A percentile compares a stretch with the other conserved stretches of the same genome.
These are phyloP conservation scores for Xerocomellus amylosporus DNA, from an alignment of 768 basidiomycete genomes.

Conservation along the genomic window DNA sequence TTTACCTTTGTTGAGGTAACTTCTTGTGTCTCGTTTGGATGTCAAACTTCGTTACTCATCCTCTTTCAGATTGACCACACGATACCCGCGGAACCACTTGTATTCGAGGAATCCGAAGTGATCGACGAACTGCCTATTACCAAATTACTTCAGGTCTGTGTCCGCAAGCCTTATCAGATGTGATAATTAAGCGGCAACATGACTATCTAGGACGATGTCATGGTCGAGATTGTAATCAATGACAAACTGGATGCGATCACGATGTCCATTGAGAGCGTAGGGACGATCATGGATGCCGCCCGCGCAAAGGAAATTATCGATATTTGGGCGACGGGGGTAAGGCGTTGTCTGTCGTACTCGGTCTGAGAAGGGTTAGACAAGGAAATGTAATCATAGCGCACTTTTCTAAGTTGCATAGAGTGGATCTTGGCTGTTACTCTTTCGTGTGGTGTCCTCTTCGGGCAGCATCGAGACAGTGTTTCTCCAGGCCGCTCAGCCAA, in stretches of 20 bases:
- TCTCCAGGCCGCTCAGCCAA: constrained; percentile 73
- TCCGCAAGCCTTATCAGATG: background rate
- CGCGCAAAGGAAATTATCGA: constrained; percentile 18
- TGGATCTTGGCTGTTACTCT: background rate
- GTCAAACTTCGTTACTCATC: background rate
- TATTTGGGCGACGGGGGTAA: constrained; percentile 21
- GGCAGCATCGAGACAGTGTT: constrained; percentile 78
- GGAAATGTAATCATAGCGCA: constrained; percentile 1
- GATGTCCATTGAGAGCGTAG: constrained; percentile 23
- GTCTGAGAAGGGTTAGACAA: background rate
- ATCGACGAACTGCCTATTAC: constrained; percentile 21
- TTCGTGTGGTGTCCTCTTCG: constrained; percentile 48
- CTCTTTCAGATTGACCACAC: constrained; percentile 34
- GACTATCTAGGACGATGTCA: constrained; percentile 32
- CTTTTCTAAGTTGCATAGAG: background rate
- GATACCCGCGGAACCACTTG: constrained; percentile 25
- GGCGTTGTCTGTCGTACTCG: constrained; percentile 5
- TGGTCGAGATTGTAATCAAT: constrained; percentile 32
- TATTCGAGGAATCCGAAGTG: constrained; percentile 7
- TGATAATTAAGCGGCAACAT: background rate
- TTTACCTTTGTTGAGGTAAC: constrained; percentile 37
- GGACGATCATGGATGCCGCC: constrained; percentile 11
- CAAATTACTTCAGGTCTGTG: constrained; percentile 27
- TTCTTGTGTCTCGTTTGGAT: background rate
- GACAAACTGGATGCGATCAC: constrained; percentile 15